Percentiles rank a stretch among this genome's conserved stretches.
Conservation (phyloP, 192 early-diverging fungal genomes). For the Linderina pennispora region DNA sequence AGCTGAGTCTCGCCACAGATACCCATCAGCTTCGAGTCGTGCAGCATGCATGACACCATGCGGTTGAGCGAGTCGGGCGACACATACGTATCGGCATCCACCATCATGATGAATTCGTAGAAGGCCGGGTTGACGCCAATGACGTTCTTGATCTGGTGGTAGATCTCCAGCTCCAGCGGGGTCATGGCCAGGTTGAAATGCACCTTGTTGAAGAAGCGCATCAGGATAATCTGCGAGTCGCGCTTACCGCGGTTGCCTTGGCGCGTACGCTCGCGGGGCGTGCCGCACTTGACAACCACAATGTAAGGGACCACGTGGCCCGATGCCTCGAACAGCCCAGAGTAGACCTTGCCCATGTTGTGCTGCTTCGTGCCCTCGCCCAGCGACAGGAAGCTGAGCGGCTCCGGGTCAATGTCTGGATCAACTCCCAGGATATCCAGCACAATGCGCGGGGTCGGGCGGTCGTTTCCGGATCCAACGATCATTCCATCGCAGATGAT, state of each 20-base stretch:
- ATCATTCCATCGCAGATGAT: constrained; percentile 96
- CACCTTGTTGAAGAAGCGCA: constrained; percentile 95
- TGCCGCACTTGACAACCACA: constrained; percentile 92
- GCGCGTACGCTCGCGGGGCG: constrained; percentile 68
- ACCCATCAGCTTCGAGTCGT: constrained; percentile 92
- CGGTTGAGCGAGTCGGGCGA: constrained; percentile 91
- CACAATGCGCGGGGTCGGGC: constrained; percentile 92
- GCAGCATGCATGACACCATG: constrained; percentile 90
- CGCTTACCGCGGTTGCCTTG: constrained; percentile 99
- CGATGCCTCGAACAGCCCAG: constrained; percentile 86
- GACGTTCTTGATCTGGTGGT: constrained; percentile 98
- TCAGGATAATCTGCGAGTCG: constrained; percentile 97
- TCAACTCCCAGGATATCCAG: constrained; percentile 96
- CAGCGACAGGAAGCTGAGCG: constrained; percentile 78
- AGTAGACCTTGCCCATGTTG: constrained; percentile 96
- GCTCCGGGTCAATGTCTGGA: constrained; percentile 73
- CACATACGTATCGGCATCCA: constrained; percentile 97
- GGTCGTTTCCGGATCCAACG: constrained; percentile 91
- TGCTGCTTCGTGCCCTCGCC: constrained; percentile 84
- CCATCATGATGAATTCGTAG: constrained; percentile 98
- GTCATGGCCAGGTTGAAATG: constrained; percentile 92
- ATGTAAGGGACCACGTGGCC: constrained; percentile 92
- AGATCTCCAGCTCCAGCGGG: constrained; percentile 95
- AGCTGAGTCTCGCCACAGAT: constrained; percentile 96
- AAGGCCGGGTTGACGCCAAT: constrained; percentile 98